Evolutionary conservation across 768 basidiomycete genomes (phyloP), one percentile per base, ranked within the genome.

Genomic region (Leccinum pellstonianum): DNA sequence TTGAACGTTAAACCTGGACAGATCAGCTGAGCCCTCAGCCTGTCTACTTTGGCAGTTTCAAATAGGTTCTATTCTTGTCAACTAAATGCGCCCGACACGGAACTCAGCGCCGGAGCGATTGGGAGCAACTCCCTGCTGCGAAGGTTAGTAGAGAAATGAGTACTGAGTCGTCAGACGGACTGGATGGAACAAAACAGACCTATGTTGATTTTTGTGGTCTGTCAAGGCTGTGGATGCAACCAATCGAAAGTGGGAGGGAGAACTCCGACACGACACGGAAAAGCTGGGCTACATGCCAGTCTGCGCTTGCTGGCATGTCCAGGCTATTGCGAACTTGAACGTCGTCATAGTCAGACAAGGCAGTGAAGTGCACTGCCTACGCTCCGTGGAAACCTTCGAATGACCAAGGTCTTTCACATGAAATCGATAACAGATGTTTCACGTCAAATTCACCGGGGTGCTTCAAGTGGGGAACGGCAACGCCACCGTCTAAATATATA

Each of bases 11-110:
- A 0, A 35, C 56, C 43, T 43, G 10, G 63, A 52, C 41, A 52
- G 27, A 27, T 37, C 37, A 37, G 12, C 33, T 35, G 33, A 14
- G 33, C 33, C n/a, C 33, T 35, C 33, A 12, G 33, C 14, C n/a
- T 15, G 15, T 38, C 37, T 15, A 38, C 38, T 50, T 55, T 65
- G 63, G 62, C 60, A 52, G 43, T 25, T 65, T 55, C 53, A 59
- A 51, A 14, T 58, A 5, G 17, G 46, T 27, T 31, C 19, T 46
- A 58, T 35, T 65, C 41, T 47, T 53, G 23, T 52, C 50, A 57
- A 52, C 38, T 46, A 33, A 11, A 10, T 52, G 14, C 29, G 57
- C 35, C 53, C 51, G 47, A 55, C 29, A 41, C 0, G 19, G 31
- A 29, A 5, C 9, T 50, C 47, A 7, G n/a, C n/a, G 14, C 23